phyloP scores from a whole-genome alignment of 345 rosid species.

The Eucalyptus urophylla region DNA sequence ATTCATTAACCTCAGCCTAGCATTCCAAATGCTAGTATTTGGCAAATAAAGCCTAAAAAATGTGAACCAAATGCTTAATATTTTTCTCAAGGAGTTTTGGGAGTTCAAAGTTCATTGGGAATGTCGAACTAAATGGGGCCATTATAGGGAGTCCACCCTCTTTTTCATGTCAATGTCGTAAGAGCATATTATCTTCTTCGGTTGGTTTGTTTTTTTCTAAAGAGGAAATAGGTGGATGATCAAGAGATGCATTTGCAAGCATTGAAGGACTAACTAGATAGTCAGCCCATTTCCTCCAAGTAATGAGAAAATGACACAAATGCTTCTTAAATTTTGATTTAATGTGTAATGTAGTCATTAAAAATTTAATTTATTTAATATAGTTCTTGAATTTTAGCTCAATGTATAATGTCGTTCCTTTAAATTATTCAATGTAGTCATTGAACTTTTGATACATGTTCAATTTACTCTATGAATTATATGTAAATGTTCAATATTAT shows the following conservation, averaged over 20 bases:
- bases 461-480: accelerated
- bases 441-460: no score
- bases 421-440: accelerated
- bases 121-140: no score
- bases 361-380: no score
- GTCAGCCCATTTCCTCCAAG: accelerated
- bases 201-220: background rate
- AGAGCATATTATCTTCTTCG: background rate
- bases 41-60: no score
- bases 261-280: background rate
- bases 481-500: accelerated
- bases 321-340: accelerated
- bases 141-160: background rate
- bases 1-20: no score
- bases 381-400: accelerated
- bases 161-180: background rate
- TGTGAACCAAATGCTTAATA: no score
- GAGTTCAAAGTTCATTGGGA: no score
- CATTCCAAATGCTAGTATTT: no score
- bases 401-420: accelerated
- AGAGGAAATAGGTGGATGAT: background rate
- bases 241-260: background rate
- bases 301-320: no score
- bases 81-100: no score
- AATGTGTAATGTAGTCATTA: accelerated